Evolutionary conservation across 108 stramenopile genomes (phyloP), one percentile per base, ranked within the genome.

Genomic region (Cylindrotheca fusiformis): DNA sequence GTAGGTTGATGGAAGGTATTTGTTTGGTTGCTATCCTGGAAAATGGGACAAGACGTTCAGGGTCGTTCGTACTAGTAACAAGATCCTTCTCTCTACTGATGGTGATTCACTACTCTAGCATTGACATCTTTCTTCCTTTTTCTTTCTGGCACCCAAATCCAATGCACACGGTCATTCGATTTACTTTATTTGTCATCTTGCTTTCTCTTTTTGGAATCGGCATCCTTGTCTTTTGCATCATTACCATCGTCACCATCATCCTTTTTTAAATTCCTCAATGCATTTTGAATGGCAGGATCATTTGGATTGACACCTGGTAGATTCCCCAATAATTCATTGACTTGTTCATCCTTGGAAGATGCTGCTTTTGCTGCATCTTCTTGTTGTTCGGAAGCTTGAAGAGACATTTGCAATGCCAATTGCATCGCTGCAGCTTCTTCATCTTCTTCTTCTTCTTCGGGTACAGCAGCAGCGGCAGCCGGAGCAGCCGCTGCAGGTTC

Each of bases 391-490:
- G 80, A 80, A 31, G 55, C 53, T 61, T 83, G 88, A 86, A 93
- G 90, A 4, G 88, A 91, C 93, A 95, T 94, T 58, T 86, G 82
- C 26, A 95, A 56, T n/a, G 94, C 94, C 63, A 91, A 73, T 71
- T 82, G 87, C 88, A 93, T 89, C 31, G 81, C 93, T 45, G 86
- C 96, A 58, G 91, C 94, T 32, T 95, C 94, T 62, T 93, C 88
- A 28, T 82, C 91, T 14, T 78, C 91, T 10, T 69, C 82, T n/a
- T n/a, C n/a, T n/a, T 29, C 23, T 4, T 44, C 24, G 4, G 55
- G 19, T 55, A 32, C 33, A 28, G 32, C 57, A 18, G 48, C 55
- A 3, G 69, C 58, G 22, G 55, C 60, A 49, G 52, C 55, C 5
- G 76, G 68, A 28, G 52, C 53, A 26, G 52, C 60, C 19, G 69